phyloP scores from a whole-genome alignment of 2,329 filamentous ascomycete species.

The Fusarium sp. region DNA sequence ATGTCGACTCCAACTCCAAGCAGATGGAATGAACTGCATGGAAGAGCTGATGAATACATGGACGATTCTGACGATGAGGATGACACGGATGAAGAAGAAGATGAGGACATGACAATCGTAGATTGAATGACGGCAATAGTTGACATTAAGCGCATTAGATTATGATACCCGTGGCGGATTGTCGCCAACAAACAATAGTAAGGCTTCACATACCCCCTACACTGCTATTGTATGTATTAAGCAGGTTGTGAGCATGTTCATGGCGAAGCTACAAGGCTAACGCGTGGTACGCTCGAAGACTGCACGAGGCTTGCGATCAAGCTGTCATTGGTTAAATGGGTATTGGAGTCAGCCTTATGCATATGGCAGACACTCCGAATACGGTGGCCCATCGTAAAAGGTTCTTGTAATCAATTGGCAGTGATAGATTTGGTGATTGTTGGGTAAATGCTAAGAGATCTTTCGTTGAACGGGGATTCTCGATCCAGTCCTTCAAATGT shows the following conservation, averaged over 20 bases:
- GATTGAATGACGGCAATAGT: conserved; percentile 15
- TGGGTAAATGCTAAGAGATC: neutral
- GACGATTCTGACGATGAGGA: conserved; percentile 42
- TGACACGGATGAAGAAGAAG: conserved; percentile 42
- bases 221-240: neutral
- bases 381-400: neutral
- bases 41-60: conserved; percentile 37
- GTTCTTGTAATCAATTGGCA: neutral
- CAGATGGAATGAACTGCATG: conserved; percentile 48
- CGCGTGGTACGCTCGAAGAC: neutral
- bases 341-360: neutral
- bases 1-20: conserved; percentile 49
- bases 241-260: neutral
- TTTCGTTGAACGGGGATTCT: neutral
- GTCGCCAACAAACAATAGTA: conserved; percentile 18
- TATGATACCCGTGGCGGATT: conserved; percentile 40
- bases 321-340: conserved; percentile 20
- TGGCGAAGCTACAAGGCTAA: conserved; percentile 4
- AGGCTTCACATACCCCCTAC: neutral
- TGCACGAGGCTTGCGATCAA: conserved; percentile 19
- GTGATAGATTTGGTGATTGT: neutral
- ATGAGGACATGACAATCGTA: conserved; percentile 42
- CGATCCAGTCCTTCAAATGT: neutral
- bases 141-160: conserved; percentile 18
- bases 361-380: neutral